phyloP scores from a whole-genome alignment of 495 filamentous ascomycete genomes.

The Lophium mytilinum region DNA sequence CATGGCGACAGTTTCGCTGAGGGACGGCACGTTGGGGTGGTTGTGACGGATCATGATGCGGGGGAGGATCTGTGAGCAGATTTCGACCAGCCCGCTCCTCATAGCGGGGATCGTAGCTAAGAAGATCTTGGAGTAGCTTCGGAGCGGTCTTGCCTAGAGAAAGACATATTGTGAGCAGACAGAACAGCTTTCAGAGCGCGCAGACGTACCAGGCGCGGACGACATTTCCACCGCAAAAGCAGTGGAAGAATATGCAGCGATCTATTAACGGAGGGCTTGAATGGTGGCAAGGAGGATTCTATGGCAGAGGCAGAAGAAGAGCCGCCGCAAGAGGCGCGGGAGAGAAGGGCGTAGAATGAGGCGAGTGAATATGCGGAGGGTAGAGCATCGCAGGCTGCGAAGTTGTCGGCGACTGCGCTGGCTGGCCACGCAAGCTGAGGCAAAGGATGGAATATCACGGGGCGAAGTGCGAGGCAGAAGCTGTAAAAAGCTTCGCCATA shows the following conservation, averaged over 20 bases:
- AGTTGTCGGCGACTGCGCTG: not conserved
- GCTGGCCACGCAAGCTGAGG: slow-evolving; percentile 10
- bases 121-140: slow-evolving; percentile 50
- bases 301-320: no score
- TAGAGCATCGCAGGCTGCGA: slow-evolving; percentile 15
- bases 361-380: not conserved
- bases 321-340: not conserved
- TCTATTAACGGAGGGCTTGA: not conserved
- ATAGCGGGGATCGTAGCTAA: slow-evolving; percentile 47
- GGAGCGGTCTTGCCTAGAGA: slow-evolving; percentile 54
- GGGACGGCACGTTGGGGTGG: slow-evolving; percentile 17
- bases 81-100: slow-evolving; percentile 43
- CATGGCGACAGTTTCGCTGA: slow-evolving; percentile 44
- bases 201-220: slow-evolving; percentile 6
- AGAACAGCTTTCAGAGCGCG: not conserved
- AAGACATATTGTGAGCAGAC: not conserved
- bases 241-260: not conserved
- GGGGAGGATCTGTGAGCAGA: slow-evolving; percentile 46
- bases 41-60: slow-evolving; percentile 33
- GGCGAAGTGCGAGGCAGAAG: not conserved
- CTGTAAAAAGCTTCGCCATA: not conserved
- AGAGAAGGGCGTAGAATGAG: not conserved
- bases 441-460: not conserved
- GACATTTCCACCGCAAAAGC: slow-evolving; percentile 12
- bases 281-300: not conserved